These are phyloP conservation scores for Singerocomus inundabilis DNA, from an alignment of 1,284 basidiomycete species.

Conservation along the genomic window DNA sequence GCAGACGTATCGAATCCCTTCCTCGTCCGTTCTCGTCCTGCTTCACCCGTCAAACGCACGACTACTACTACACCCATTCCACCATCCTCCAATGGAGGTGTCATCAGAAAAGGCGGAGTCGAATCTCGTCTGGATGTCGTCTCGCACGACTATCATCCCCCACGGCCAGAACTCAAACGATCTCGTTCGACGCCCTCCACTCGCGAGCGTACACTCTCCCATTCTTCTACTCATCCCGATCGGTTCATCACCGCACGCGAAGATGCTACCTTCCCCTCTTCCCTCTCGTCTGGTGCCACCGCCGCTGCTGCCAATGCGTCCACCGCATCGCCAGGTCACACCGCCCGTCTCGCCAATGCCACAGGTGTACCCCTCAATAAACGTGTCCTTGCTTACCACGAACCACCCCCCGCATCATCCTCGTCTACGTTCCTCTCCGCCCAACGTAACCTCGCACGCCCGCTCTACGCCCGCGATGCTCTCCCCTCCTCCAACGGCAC, in stretches of 20 bases:
- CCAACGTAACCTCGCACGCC: no score
- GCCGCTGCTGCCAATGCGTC: slow-evolving; percentile 34
- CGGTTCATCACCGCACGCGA: slow-evolving; percentile 74
- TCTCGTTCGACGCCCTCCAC: slow-evolving; percentile 68
- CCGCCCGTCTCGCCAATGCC: slow-evolving; percentile 70
- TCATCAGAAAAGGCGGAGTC: slow-evolving; percentile 72
- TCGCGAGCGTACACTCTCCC: slow-evolving; percentile 30
- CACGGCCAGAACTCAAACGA: slow-evolving; percentile 64
- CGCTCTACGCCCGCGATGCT: slow-evolving; percentile 67
- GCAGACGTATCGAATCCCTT: slow-evolving; percentile 64
- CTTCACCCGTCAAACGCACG: slow-evolving; percentile 63
- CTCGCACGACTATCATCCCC: slow-evolving; percentile 55
- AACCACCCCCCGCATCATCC: slow-evolving; percentile 67
- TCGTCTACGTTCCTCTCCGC: slow-evolving; percentile 67
- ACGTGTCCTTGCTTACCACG: slow-evolving; percentile 76
- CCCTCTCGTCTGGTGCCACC: slow-evolving; percentile 59
- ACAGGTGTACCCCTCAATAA: slow-evolving; percentile 71
- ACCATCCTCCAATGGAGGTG: slow-evolving; percentile 59
- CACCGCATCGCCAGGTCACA: slow-evolving; percentile 62
- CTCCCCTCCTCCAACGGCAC: slow-evolving; percentile 60
- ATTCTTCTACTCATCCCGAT: slow-evolving; percentile 53
- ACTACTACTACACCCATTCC: slow-evolving; percentile 51
- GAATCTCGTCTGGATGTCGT: slow-evolving; percentile 75
- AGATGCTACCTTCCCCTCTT: slow-evolving; percentile 55
- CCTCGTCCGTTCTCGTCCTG: slow-evolving; percentile 50